Percentiles rank a stretch among this genome's conserved stretches.
These are phyloP conservation scores for Phallus indusiatus DNA, from an alignment of 768 basidiomycete species.

Conservation along the genomic window DNA sequence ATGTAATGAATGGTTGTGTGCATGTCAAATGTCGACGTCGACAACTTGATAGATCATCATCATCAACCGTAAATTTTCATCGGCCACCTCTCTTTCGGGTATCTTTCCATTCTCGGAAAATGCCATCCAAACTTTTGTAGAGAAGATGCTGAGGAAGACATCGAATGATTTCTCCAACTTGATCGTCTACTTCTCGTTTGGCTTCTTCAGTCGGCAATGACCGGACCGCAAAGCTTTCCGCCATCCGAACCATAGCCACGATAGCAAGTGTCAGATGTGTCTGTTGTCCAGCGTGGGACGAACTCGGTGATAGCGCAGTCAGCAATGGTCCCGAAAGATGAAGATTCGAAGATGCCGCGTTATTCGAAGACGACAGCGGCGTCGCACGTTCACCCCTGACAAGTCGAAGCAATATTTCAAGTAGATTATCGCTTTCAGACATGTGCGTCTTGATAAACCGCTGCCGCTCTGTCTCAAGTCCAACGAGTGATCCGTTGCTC, in stretches of 20 bases:
- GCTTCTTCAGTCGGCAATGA: slow-evolving; percentile 47
- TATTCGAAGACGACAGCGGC: slow-evolving; percentile 55
- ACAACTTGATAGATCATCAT: background rate
- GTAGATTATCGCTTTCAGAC: slow-evolving; percentile 74
- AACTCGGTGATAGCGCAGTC: slow-evolving; percentile 60
- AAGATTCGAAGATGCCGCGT: slow-evolving; percentile 35
- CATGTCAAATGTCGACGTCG: background rate
- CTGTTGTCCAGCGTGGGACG: slow-evolving; percentile 79
- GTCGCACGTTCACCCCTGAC: slow-evolving; percentile 82
- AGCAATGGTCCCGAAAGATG: slow-evolving; percentile 62
- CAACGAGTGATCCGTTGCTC: slow-evolving; percentile 77
- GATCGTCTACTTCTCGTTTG: slow-evolving; percentile 61
- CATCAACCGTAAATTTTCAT: background rate
- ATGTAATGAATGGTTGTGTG: background rate
- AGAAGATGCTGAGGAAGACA: slow-evolving; percentile 80
- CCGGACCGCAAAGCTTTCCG: slow-evolving; percentile 71
- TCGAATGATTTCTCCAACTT: slow-evolving; percentile 82
- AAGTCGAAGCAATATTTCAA: slow-evolving; percentile 88
- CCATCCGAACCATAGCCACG: slow-evolving; percentile 80
- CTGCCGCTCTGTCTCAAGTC: slow-evolving; percentile 65
- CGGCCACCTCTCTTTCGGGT: slow-evolving; percentile 60
- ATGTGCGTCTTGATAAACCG: slow-evolving; percentile 86
- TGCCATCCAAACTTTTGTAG: slow-evolving; percentile 86
- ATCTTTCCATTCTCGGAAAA: slow-evolving; percentile 87
- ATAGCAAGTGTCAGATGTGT: slow-evolving; percentile 93